Evolutionary conservation across 2,329 filamentous ascomycete species (phyloP).

Genomic region (Penicillium hordei): DNA sequence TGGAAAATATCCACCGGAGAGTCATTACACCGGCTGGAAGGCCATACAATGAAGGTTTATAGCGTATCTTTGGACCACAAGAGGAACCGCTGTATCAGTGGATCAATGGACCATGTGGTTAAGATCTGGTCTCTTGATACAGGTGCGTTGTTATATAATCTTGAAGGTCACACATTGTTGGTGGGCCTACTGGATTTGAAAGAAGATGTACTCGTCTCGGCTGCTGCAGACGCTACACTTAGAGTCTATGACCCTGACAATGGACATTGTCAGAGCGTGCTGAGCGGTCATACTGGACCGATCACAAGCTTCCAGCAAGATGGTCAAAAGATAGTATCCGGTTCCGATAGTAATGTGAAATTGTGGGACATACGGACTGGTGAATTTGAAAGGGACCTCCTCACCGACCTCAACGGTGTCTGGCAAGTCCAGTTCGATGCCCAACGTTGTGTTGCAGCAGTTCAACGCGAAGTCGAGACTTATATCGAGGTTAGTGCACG

Average conservation of each 20-base stretch:
- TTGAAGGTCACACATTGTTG: conserved; percentile 91
- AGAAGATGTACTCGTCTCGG: conserved; percentile 86
- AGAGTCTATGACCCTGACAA: conserved; percentile 96
- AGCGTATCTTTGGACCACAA: conserved; percentile 90
- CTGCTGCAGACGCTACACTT: conserved; percentile 89
- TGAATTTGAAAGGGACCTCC: conserved; percentile 84
- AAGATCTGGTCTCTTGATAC: conserved; percentile 96
- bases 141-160: conserved; percentile 78
- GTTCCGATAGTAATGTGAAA: conserved; percentile 91
- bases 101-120: conserved; percentile 96
- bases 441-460: conserved; percentile 88
- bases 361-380: conserved; percentile 97
- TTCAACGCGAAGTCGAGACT: conserved; percentile 86
- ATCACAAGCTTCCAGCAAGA: conserved; percentile 99
- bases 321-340: conserved; percentile 91
- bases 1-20: conserved; percentile 98
- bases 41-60: conserved; percentile 91
- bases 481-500: conserved; percentile 80
- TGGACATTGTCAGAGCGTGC: conserved; percentile 81
- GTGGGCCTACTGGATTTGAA: conserved; percentile 89
- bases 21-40: conserved; percentile 75
- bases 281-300: conserved; percentile 90
- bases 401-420: conserved; percentile 92
- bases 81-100: conserved; percentile 92
- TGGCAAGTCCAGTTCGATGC: conserved; percentile 99